These are phyloP conservation scores for Physcomitrium patens DNA, from an alignment of 225 moss, liverwort and hornwort species.

Conservation along the genomic window DNA sequence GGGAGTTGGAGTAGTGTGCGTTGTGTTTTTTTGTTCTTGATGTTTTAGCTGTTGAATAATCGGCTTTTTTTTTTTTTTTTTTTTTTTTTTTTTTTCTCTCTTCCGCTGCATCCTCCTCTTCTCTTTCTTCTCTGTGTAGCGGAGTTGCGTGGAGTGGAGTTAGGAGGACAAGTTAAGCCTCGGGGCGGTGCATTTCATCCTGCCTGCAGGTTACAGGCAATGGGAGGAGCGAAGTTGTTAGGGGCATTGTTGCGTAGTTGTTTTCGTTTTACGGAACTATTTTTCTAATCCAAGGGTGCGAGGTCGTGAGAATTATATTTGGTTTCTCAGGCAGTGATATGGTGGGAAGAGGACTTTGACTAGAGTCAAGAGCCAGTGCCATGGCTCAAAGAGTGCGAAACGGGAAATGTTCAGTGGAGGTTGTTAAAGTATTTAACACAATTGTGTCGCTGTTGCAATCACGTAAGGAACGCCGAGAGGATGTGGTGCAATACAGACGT, in stretches of 20 bases:
- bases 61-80: too few relatives aligned
- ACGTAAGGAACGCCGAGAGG: constrained; percentile 30
- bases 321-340: neutral
- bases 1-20: neutral
- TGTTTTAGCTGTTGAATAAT: neutral
- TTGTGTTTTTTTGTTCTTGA: neutral
- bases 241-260: constrained; percentile 12
- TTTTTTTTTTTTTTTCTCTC: too few relatives aligned
- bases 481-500: neutral
- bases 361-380: constrained; percentile 7
- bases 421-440: constrained; percentile 16
- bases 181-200: neutral
- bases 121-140: neutral
- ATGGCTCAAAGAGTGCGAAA: constrained; percentile 26
- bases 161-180: neutral
- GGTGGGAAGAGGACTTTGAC: neutral
- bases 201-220: neutral
- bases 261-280: constrained; percentile 7
- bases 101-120: too few relatives aligned
- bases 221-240: constrained; percentile 22
- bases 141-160: neutral
- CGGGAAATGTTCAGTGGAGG: constrained; percentile 14
- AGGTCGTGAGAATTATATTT: constrained; percentile 19
- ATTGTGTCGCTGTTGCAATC: constrained; percentile 18
- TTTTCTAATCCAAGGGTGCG: constrained; percentile 17